These are phyloP conservation scores for Globisporangium echinulatum DNA, from an alignment of 352 stramenopile species.

Conservation along the genomic window DNA sequence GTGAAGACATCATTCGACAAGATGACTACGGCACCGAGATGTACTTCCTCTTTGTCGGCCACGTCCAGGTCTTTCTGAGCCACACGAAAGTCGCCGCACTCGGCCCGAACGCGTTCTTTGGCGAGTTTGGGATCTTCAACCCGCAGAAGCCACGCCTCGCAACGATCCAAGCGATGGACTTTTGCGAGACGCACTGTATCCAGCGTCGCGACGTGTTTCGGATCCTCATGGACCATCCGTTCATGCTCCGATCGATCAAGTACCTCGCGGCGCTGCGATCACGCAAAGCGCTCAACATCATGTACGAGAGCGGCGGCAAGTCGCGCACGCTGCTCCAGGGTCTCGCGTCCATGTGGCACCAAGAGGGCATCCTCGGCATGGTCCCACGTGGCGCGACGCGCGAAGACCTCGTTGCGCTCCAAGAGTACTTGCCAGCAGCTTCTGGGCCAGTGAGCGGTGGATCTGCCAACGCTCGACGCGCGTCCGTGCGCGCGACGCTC, in stretches of 20 bases:
- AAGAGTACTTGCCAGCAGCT: conserved; percentile 28
- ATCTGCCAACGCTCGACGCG: background rate
- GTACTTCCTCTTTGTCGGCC: conserved; percentile 74
- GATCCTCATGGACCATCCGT: conserved; percentile 45
- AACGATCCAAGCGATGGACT: conserved; percentile 74
- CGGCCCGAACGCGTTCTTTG: conserved; percentile 69
- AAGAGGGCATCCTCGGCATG: conserved; percentile 40
- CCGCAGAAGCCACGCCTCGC: conserved; percentile 53
- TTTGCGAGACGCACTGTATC: conserved; percentile 72
- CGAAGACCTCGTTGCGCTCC: conserved; percentile 33
- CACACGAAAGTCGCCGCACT: conserved; percentile 55
- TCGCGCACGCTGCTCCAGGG: conserved; percentile 56
- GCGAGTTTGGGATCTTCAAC: conserved; percentile 78
- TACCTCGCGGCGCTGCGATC: conserved; percentile 45
- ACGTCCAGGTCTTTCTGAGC: conserved; percentile 68
- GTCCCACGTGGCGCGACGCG: conserved; percentile 24
- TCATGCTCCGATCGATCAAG: conserved; percentile 50
- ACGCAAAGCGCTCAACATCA: conserved; percentile 43
- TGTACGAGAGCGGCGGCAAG: conserved; percentile 54
- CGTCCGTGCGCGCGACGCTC: conserved; percentile 9
- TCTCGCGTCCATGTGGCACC: conserved; percentile 53
- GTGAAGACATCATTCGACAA: conserved; percentile 73
- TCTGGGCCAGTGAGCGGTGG: no score
- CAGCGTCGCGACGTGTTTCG: conserved; percentile 39
- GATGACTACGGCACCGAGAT: conserved; percentile 80